Evolutionary conservation across 2,329 filamentous ascomycete genomes (phyloP).

Genomic region (Nemania sp.): DNA sequence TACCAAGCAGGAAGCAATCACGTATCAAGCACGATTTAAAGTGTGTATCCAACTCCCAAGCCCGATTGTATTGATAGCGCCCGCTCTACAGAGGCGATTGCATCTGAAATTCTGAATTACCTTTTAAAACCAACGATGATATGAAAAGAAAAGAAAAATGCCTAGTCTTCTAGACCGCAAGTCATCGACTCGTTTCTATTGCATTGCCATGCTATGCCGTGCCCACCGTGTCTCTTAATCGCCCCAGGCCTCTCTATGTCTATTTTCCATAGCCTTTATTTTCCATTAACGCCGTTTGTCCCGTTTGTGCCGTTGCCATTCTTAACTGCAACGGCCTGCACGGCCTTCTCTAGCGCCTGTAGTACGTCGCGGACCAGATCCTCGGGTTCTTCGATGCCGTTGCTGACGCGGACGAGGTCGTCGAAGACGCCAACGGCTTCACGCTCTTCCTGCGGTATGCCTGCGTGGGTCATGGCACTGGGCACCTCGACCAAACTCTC

Average conservation of each 20-base stretch:
- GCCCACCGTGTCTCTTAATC: not conserved
- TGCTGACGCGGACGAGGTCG: slow-evolving; percentile 90
- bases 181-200: slow-evolving; percentile 1
- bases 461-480: slow-evolving; percentile 94
- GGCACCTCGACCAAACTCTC: slow-evolving; percentile 92
- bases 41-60: not conserved
- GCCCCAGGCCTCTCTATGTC: slow-evolving; percentile 3
- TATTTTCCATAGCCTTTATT: slow-evolving; percentile 10
- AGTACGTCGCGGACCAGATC: slow-evolving; percentile 83
- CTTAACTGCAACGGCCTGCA: slow-evolving; percentile 38
- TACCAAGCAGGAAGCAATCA: not conserved
- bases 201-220: slow-evolving; percentile 1
- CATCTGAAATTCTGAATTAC: too few species aligned
- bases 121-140: not conserved
- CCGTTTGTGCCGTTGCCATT: slow-evolving; percentile 21
- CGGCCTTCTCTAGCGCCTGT: slow-evolving; percentile 78
- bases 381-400: slow-evolving; percentile 86
- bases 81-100: slow-evolving; percentile 1
- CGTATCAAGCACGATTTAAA: not conserved
- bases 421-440: slow-evolving; percentile 94
- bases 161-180: slow-evolving; percentile 6
- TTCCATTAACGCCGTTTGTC: slow-evolving; percentile 28
- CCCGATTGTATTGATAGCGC: not conserved
- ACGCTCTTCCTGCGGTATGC: slow-evolving; percentile 86
- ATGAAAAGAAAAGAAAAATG: not conserved